Evolutionary conservation across 371 early-diverging fungal genomes (phyloP), one percentile per base, ranked within the genome.

Genomic region (Entomophthora muscae): DNA sequence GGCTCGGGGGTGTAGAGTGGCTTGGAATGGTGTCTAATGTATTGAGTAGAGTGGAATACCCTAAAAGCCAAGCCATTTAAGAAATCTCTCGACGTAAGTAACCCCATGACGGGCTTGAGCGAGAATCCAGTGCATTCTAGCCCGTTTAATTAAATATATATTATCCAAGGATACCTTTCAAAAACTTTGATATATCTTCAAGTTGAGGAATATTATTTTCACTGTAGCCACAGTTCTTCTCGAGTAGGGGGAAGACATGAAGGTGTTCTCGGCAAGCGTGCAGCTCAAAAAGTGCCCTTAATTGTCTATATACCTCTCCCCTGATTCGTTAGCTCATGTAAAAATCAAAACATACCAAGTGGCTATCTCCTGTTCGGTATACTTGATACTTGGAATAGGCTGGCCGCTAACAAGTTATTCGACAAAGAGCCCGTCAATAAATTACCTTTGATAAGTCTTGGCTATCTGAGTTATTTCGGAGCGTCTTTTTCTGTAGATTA

Each of bases 1-100:
- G 95, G 95, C 70, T 96, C 95, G 28, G 95, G 94, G 3, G 95
- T 95, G 72, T 93, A 97, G 59, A 86, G 75, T 5, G 98, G 98
- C 61, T 78, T 77, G 2, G 92, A 90, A 68, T 85, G 82, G 69
- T 97, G 95, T 21, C 95, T 86, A 68, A 95, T 92, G 70, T 97
- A 97, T 77, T 97, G 95, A 7, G 97, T 97, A 33, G 89, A 87
- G 70, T 93, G 90, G 78, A 97, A 95, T 2, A 97, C 95, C 57
- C 97, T 82, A 81, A 97, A 97, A 1, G 95, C 97, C 68, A 97
- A 83, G n/a, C 90, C 89, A 69, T 95, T 95, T 68, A 97, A 72
- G 72, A 97, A 97, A 73, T 97, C 94, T 51, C 97, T 79, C 31
- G 91, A 86, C 22, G 90, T 86, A 58, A 97, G 77, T 22, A 97